Evolutionary conservation across 2,329 filamentous ascomycete genomes (phyloP), one percentile per base, ranked within the genome.

Genomic region (Trichoderma sp.): DNA sequence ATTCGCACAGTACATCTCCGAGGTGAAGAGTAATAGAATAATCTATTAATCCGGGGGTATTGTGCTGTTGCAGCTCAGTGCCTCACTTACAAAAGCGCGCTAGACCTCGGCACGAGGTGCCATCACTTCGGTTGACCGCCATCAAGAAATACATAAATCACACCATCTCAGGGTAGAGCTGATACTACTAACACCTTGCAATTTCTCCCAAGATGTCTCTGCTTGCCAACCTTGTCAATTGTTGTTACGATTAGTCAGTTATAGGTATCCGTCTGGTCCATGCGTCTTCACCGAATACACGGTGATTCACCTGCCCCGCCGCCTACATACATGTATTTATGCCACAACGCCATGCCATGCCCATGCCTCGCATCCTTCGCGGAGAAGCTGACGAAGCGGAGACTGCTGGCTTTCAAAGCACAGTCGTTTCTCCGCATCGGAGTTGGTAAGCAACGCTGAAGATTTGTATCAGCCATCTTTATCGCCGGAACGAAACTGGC

Each of bases 341-440:
- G 54, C 37, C 32, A 43, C 54, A 32, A 18, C 49, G 11, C 32
- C 39, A 18, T 39, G 37, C 37, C 14, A 39, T 39, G 37, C 13
- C 14, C 39, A 43, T n/a, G 39, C 39, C 39, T 43, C 39, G 39
- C 39, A n/a, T 43, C 39, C 39, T 43, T n/a, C 49, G 51, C 24
- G 51, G 52, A 58, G 32, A 58, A 58, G 63, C 52, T 56, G 52
- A 66, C 52, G 13, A 49, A 58, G 37, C 37, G 32, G 26, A 52
- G n/a, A 46, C 46, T 56, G 37, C 26, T 43, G 16, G 26, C 39
- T 60, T 30, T 21, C 58, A 16, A 43, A 58, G 34, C 26, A 24
- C n/a, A 18, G n/a, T 11, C 26, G n/a, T 34, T 49, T 49, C 61
- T 66, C 61, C 61, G 61, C 49, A 49, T 37, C 61, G 61, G 61